Evolutionary conservation across 2,329 filamentous ascomycete species (phyloP), one percentile per base, ranked within the genome.

Genomic region (Fusarium pseudoanthophilum): DNA sequence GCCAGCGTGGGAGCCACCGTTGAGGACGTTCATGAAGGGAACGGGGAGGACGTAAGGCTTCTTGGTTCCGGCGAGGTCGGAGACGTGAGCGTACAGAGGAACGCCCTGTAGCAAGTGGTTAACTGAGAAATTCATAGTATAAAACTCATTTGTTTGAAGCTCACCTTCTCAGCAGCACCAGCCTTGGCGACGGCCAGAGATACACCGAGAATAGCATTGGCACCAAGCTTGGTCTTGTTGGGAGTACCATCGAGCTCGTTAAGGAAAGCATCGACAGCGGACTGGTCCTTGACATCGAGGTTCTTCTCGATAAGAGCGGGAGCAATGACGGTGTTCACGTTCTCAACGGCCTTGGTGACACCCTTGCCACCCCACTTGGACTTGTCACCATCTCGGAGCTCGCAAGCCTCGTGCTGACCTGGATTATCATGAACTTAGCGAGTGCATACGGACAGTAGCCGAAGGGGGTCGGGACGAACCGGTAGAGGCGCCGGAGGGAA

Each of bases 401-500:
- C 94, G 84, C 92, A 92, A 82, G 94, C 94, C 87, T 97, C 94
- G 85, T 97, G 93, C 85, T 95, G 92, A 80, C 94, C 93, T 94
- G 79, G 78, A 72, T 55, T 55, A 60, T 78, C 64, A 72, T 75
- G 81, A 80, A 79, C 75, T 76, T 77, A 74, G 65, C 71, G 75
- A 75, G 64, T 69, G 63, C 70, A 74, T 62, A 62, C 49, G 71
- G 39, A 24, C 65, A 67, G 55, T 64, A 68, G 49, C 72, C 60
- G 70, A 62, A 63, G 69, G 69, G 64, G 71, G 58, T 81, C 78
- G 78, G 75, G 67, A 83, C 91, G 82, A 84, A 95, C 93, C 95
- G 80, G 95, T 98, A 80, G 95, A 98, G 81, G 95, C 95, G 84
- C 95, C 95, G 77, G 95, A 98, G 80, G 95, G 95, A 74, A 98